phyloP scores from a whole-genome alignment of 805 yeast species.

The Blastobotrys terrestris region DNA sequence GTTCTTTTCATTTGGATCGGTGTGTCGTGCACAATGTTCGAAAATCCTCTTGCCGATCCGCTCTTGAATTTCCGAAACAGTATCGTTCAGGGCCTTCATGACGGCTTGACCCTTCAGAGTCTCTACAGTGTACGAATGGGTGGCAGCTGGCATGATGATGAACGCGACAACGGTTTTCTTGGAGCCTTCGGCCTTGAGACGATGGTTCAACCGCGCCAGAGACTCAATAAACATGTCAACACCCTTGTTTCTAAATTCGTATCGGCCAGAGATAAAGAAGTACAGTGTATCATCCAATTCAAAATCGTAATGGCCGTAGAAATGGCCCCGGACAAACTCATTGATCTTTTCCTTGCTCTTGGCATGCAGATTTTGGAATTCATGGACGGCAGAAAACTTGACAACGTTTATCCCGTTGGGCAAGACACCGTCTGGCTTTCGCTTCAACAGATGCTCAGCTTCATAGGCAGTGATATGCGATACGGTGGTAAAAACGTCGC shows the following conservation, averaged over 20 bases:
- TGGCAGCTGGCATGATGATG: slow-evolving; percentile 95
- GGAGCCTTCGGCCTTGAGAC: slow-evolving; percentile 72
- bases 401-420: slow-evolving; percentile 96
- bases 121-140: slow-evolving; percentile 91
- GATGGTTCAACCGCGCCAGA: slow-evolving; percentile 84
- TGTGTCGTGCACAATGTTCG: slow-evolving; percentile 77
- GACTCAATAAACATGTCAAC: slow-evolving; percentile 92
- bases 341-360: slow-evolving; percentile 83
- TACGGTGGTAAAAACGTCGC: slow-evolving; percentile 96
- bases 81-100: slow-evolving; percentile 79
- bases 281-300: slow-evolving; percentile 90
- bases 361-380: slow-evolving; percentile 95
- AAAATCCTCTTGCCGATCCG: slow-evolving; percentile 81
- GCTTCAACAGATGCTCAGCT: slow-evolving; percentile 82
- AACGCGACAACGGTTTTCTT: slow-evolving; percentile 94
- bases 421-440: slow-evolving; percentile 96
- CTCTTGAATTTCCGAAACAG: slow-evolving; percentile 82
- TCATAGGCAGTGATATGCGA: slow-evolving; percentile 97
- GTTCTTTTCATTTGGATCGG: slow-evolving; percentile 47
- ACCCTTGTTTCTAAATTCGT: slow-evolving; percentile 94
- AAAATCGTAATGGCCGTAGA: slow-evolving; percentile 93
- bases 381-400: slow-evolving; percentile 95
- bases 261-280: slow-evolving; percentile 95
- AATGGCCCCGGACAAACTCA: slow-evolving; percentile 94
- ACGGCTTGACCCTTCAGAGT: slow-evolving; percentile 96